phyloP scores from a whole-genome alignment of 1,139 yeast species.

The Blastobotrys persicus region DNA sequence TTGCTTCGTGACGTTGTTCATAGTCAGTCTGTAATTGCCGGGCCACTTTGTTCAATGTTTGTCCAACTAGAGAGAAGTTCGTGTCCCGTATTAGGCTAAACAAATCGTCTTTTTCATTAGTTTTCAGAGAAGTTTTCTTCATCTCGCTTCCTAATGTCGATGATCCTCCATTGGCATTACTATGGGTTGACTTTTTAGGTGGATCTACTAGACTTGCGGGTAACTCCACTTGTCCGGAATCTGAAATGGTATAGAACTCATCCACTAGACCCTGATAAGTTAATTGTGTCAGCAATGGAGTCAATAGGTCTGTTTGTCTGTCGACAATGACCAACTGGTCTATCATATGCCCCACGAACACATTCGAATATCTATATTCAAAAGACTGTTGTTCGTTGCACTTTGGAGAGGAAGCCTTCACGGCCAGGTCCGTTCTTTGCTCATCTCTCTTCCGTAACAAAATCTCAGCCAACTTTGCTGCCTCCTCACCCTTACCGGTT shows the following conservation, averaged over 20 bases:
- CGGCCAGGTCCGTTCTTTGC: conserved; percentile 26
- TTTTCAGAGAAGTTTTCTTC: conserved; percentile 14
- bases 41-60: conserved; percentile 67
- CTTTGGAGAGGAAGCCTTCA: not conserved
- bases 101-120: conserved; percentile 26
- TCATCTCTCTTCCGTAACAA: conserved; percentile 29
- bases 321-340: conserved; percentile 68
- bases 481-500: conserved; percentile 49
- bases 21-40: conserved; percentile 66
- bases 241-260: conserved; percentile 58
- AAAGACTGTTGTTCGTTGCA: conserved; percentile 14
- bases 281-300: conserved; percentile 72
- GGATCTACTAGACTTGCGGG: conserved; percentile 34
- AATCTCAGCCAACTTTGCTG: conserved; percentile 43
- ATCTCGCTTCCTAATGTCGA: conserved; percentile 19
- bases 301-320: conserved; percentile 66
- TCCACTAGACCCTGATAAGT: conserved; percentile 82
- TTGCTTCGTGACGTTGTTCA: conserved; percentile 58
- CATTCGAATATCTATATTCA: conserved; percentile 33
- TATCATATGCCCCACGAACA: conserved; percentile 36
- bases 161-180: conserved; percentile 7
- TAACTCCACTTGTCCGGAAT: conserved; percentile 47
- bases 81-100: conserved; percentile 56
- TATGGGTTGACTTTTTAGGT: conserved; percentile 8
- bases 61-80: conserved; percentile 81